phyloP scores from a whole-genome alignment of 1,139 yeast species.

The Blastobotrys elegans region DNA sequence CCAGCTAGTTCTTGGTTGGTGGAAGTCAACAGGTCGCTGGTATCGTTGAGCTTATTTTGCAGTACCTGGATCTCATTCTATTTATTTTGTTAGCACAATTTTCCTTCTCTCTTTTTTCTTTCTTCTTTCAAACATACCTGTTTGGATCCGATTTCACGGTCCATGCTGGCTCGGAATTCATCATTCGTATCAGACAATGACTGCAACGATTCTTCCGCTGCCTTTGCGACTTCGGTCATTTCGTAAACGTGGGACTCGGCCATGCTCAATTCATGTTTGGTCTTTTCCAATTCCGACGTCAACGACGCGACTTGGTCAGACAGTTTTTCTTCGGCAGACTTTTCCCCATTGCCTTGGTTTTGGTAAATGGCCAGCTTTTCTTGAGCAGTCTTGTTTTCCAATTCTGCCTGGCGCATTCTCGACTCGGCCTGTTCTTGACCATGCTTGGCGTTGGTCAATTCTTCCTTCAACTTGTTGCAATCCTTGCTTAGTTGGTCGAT shows the following conservation, averaged over 20 bases:
- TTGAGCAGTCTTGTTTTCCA: constrained; percentile 38
- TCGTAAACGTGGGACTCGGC: constrained; percentile 47
- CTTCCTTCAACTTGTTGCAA: constrained; percentile 39
- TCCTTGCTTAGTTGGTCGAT: constrained; percentile 55
- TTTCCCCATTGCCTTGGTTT: constrained; percentile 12
- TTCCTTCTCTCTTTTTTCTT: too few species aligned
- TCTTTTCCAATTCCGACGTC: constrained; percentile 39
- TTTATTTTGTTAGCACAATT: constrained; percentile 13
- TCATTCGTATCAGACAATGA: constrained; percentile 42
- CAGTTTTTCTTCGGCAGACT: constrained; percentile 16
- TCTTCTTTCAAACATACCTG: constrained; percentile 31
- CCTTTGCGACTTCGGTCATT: constrained; percentile 45
- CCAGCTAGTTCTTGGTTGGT: constrained; percentile 24
- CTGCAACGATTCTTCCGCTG: constrained; percentile 47
- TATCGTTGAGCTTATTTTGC: constrained; percentile 34
- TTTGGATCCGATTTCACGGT: constrained; percentile 38
- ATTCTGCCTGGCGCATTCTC: constrained; percentile 33
- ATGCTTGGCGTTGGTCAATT: constrained; percentile 42
- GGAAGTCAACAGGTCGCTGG: constrained; percentile 32
- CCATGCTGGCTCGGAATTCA: constrained; percentile 39
- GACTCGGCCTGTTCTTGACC: constrained; percentile 35
- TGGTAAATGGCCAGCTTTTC: constrained; percentile 35
- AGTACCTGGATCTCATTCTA: constrained; percentile 37
- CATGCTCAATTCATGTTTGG: constrained; percentile 44
- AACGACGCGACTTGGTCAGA: constrained; percentile 33